These are phyloP conservation scores for Sporothrix humicola DNA, from an alignment of 2,329 filamentous ascomycete species.

Conservation along the genomic window DNA sequence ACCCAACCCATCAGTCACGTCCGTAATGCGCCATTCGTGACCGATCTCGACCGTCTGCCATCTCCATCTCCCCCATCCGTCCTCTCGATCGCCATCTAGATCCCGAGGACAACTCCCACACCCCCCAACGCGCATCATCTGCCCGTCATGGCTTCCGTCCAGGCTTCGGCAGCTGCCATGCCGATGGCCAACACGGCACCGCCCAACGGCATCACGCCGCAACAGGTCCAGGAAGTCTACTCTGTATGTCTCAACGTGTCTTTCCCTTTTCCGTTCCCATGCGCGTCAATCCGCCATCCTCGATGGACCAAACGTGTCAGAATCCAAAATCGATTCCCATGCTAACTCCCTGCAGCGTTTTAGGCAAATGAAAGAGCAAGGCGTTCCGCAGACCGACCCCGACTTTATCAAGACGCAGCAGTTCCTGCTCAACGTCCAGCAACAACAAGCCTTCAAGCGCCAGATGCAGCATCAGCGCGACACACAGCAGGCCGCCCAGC, in stretches of 20 bases:
- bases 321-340: background rate
- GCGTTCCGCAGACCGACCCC: constrained; percentile 80
- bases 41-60: background rate
- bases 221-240: constrained; percentile 76
- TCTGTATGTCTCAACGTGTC: constrained; percentile 29
- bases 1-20: background rate
- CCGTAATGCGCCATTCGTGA: constrained; percentile 33
- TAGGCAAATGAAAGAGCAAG: constrained; percentile 84
- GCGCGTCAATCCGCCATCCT: background rate
- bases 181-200: constrained; percentile 68
- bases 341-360: constrained; percentile 70
- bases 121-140: constrained; percentile 7
- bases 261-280: background rate
- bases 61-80: background rate
- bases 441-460: constrained; percentile 43
- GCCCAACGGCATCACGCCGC: constrained; percentile 71
- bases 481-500: constrained; percentile 32
- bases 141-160: constrained; percentile 77
- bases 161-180: constrained; percentile 68
- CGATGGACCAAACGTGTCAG: background rate
- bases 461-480: constrained; percentile 53
- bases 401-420: constrained; percentile 84
- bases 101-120: constrained; percentile 1
- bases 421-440: constrained; percentile 70
- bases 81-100: constrained; percentile 6